A percentile compares a stretch with the other conserved stretches of the same genome.
Evolutionary conservation across 2,329 filamentous ascomycete genomes (phyloP).

Genomic region (Boeremia lycopersici): DNA sequence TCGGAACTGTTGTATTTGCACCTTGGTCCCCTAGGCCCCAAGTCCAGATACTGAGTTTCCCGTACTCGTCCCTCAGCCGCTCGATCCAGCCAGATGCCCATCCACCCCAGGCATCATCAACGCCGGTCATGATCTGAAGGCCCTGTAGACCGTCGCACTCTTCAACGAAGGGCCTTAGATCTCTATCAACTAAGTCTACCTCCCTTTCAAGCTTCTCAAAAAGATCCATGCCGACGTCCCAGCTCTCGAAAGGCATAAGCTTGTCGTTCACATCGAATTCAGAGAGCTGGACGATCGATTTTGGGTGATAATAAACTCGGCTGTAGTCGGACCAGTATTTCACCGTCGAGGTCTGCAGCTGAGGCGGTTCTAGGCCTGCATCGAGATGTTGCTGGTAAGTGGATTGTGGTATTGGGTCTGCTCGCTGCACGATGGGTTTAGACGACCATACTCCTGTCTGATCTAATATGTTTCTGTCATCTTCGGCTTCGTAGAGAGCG

Average conservation of each 20-base stretch:
- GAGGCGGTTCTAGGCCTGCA: slow-evolving; percentile 66
- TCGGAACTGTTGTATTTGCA: slow-evolving; percentile 37
- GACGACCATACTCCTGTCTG: slow-evolving; percentile 42
- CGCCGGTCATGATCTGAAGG: slow-evolving; percentile 67
- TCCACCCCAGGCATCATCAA: slow-evolving; percentile 60
- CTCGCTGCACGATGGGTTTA: slow-evolving; percentile 66
- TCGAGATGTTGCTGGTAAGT: slow-evolving; percentile 83
- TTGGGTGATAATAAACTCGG: slow-evolving; percentile 88
- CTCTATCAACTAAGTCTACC: slow-evolving; percentile 84
- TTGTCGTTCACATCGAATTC: slow-evolving; percentile 84
- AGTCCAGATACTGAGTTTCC: slow-evolving; percentile 83
- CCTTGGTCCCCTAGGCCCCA: slow-evolving; percentile 76
- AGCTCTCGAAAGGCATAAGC: slow-evolving; percentile 82
- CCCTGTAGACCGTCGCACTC: slow-evolving; percentile 93
- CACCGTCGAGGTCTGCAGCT: slow-evolving; percentile 72
- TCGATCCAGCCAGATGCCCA: slow-evolving; percentile 59
- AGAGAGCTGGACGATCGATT: slow-evolving; percentile 78
- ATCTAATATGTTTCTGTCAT: slow-evolving; percentile 41
- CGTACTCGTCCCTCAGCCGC: slow-evolving; percentile 84
- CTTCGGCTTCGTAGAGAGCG: slow-evolving; percentile 74
- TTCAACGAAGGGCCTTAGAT: slow-evolving; percentile 85
- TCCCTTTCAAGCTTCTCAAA: slow-evolving; percentile 54
- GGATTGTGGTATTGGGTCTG: slow-evolving; percentile 67
- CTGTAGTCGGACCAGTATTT: slow-evolving; percentile 98
- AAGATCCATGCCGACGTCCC: slow-evolving; percentile 45